These are phyloP conservation scores for Puccinellia tenuiflora DNA, from an alignment of 176 grass and related monocot genomes.

Conservation along the genomic window DNA sequence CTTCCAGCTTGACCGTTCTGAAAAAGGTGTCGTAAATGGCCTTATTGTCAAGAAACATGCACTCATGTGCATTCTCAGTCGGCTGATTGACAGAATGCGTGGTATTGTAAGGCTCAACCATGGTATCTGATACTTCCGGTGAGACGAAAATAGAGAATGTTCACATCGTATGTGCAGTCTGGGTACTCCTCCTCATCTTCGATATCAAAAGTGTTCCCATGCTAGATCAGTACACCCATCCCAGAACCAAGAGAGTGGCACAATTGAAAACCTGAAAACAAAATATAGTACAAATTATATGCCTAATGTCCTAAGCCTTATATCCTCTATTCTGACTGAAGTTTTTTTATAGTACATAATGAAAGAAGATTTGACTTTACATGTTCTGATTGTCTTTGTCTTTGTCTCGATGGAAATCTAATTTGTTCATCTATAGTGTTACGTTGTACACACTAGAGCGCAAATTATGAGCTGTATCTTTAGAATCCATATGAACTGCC, in stretches of 20 bases:
- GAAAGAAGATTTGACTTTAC: not conserved
- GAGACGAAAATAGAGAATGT: constrained; percentile 44
- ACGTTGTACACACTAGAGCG: too few species aligned
- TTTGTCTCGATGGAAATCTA: not conserved
- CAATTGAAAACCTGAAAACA: constrained; percentile 41
- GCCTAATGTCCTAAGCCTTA: not conserved
- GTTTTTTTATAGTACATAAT: not conserved
- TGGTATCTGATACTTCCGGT: too few species aligned
- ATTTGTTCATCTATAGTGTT: not conserved
- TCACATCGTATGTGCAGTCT: constrained; percentile 32
- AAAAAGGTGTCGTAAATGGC: constrained; percentile 42
- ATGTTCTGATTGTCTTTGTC: not conserved
- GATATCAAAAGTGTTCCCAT: constrained; percentile 26
- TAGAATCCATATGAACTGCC: too few species aligned
- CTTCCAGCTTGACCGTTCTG: constrained; percentile 41
- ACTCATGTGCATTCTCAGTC: constrained; percentile 44
- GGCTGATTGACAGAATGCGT: too few species aligned
- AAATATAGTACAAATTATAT: too few species aligned
- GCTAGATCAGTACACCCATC: constrained; percentile 28
- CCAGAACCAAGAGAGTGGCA: constrained; percentile 37
- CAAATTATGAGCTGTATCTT: too few species aligned
- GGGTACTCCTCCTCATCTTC: constrained; percentile 45
- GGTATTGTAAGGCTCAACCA: too few species aligned
- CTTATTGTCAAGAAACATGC: constrained; percentile 49
- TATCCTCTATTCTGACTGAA: not conserved